Conservation (phyloP, 176 grass and related monocot genomes). For the Poa pratensis region DNA sequence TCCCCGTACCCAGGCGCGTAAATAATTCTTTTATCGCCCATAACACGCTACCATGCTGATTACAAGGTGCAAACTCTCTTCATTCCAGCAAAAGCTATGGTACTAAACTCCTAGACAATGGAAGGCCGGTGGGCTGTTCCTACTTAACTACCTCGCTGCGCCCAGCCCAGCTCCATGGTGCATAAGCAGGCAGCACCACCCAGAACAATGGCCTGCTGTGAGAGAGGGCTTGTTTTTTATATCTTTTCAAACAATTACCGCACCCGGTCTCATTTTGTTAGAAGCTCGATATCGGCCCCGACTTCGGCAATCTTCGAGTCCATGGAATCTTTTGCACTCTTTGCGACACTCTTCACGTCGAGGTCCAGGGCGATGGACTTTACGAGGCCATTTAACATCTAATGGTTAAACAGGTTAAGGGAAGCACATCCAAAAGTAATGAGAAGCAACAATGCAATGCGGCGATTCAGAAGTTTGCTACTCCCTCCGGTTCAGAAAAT, state of each 20-base stretch:
- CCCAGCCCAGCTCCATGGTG: not conserved
- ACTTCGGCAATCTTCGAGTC: constrained; percentile 84
- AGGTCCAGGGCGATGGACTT: constrained; percentile 94
- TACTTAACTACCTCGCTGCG: not conserved
- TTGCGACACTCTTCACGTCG: constrained; percentile 73
- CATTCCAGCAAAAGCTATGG: not conserved
- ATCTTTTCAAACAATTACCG: not conserved
- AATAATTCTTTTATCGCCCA: not conserved
- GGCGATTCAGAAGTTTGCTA: not conserved
- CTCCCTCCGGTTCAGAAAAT: no score
- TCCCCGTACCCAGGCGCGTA: not conserved
- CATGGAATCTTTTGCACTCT: constrained; percentile 66
- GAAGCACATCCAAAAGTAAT: constrained; percentile 16
- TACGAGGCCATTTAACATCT: constrained; percentile 89
- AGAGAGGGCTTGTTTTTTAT: no score
- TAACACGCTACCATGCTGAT: not conserved
- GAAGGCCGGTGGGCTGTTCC: not conserved
- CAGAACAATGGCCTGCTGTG: not conserved
- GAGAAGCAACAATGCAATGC: not conserved
- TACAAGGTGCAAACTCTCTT: constrained; percentile 28
- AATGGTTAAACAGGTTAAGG: constrained; percentile 54
- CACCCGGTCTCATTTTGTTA: constrained; percentile 58
- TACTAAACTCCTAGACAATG: not conserved
- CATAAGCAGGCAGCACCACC: not conserved
- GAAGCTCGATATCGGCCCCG: constrained; percentile 71